Evolutionary conservation across 805 yeast genomes (phyloP).

Genomic region (Candida alai): DNA sequence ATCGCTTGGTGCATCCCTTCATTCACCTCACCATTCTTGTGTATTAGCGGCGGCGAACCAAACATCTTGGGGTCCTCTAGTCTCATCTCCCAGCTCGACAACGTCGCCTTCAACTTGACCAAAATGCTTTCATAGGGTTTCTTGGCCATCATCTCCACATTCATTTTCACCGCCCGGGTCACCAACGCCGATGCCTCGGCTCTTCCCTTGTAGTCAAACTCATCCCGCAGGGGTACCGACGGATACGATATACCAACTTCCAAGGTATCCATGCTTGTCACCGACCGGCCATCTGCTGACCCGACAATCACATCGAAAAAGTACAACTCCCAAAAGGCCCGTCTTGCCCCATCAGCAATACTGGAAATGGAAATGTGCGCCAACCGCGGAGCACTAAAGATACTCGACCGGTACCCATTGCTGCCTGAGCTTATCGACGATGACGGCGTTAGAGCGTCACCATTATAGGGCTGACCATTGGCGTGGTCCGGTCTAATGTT

Average conservation of each 20-base stretch:
- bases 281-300: conserved; percentile 46
- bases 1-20: conserved; percentile 53
- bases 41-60: conserved; percentile 29
- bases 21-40: conserved; percentile 42
- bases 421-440: not conserved
- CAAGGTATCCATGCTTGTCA: conserved; percentile 30
- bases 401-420: not conserved
- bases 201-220: conserved; percentile 36
- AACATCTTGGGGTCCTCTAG: conserved; percentile 21
- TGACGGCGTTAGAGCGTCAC: conserved; percentile 2
- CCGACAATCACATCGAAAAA: conserved; percentile 52
- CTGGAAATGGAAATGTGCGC: conserved; percentile 10
- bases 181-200: conserved; percentile 16
- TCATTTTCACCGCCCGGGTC: conserved; percentile 37
- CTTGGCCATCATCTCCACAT: conserved; percentile 41
- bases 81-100: conserved; percentile 50
- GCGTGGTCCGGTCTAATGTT: no score
- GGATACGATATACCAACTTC: conserved; percentile 40
- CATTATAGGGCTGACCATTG: not conserved
- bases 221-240: conserved; percentile 23
- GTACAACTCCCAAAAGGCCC: conserved; percentile 50
- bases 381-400: conserved; percentile 14
- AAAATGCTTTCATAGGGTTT: conserved; percentile 32
- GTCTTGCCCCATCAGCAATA: conserved; percentile 32
- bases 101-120: conserved; percentile 40